phyloP scores from a whole-genome alignment of 2,329 filamentous ascomycete genomes.

The Dactylellina haptotyla region DNA sequence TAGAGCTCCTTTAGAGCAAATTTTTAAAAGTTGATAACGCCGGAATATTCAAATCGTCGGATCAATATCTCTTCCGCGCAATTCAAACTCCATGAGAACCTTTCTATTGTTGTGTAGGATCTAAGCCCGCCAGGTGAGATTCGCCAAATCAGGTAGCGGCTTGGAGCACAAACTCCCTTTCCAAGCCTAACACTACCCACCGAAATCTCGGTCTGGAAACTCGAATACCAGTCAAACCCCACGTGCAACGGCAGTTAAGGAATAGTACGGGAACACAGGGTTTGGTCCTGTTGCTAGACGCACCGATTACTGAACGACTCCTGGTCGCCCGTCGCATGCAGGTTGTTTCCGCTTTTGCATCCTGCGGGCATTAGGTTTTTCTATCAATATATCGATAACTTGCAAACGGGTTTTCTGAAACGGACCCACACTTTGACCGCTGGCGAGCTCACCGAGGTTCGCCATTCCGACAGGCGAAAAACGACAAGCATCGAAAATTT shows the following conservation, averaged over 20 bases:
- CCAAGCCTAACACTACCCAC: no score
- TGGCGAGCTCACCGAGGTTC: slow-evolving; percentile 18
- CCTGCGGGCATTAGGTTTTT: no score
- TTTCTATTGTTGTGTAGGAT: neutral
- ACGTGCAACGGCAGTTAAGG: slow-evolving; percentile 7
- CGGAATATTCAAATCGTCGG: no score
- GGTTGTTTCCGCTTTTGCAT: neutral
- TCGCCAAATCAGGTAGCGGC: slow-evolving; percentile 28
- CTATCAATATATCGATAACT: slow-evolving; percentile 15
- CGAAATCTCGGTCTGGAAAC: no score
- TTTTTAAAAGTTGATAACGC: no score
- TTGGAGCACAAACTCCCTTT: slow-evolving; percentile 19
- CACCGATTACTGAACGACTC: slow-evolving; percentile 32
- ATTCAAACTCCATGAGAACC: no score
- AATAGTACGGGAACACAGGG: neutral
- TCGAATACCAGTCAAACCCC: slow-evolving; percentile 1
- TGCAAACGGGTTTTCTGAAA: neutral
- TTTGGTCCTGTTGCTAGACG: no score
- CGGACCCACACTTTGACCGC: neutral
- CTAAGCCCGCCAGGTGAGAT: slow-evolving; percentile 14
- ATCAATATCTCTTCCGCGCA: no score
- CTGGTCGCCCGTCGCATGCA: neutral
- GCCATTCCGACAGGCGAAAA: slow-evolving; percentile 26
- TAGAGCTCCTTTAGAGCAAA: neutral
- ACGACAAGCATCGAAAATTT: slow-evolving; percentile 1